A percentile compares a stretch with the other conserved stretches of the same genome.
Conservation (phyloP, 164 flowering plant genomes). For the Magnolia officinalis region DNA sequence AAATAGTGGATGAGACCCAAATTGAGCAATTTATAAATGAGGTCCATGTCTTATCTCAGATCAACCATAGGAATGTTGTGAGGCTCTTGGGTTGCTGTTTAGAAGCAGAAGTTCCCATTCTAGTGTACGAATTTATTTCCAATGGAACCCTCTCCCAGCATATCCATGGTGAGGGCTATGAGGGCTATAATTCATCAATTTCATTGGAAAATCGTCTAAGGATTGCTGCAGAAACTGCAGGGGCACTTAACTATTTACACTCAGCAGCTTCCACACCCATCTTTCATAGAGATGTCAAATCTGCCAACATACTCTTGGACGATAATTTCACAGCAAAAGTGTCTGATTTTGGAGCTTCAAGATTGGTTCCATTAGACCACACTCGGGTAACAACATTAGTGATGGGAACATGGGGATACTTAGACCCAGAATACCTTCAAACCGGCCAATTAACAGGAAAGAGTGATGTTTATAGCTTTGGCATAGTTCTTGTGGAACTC, state of each 20-base stretch:
- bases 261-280: slow-evolving; percentile 37
- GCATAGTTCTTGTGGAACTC: slow-evolving; percentile 12
- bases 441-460: slow-evolving; percentile 7
- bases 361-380: slow-evolving; percentile 2
- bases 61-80: slow-evolving; percentile 25
- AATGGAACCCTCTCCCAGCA: slow-evolving; percentile 24
- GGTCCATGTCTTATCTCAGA: slow-evolving; percentile 17
- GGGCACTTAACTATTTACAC: slow-evolving; percentile 39
- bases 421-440: slow-evolving; percentile 11
- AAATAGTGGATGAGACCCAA: slow-evolving; percentile 15
- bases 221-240: slow-evolving; percentile 42
- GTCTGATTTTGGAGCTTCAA: slow-evolving; percentile 25
- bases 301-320: slow-evolving; percentile 43
- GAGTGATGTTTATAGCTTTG: slow-evolving; percentile 18
- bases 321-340: slow-evolving; percentile 32
- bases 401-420: slow-evolving; percentile 13
- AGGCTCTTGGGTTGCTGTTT: slow-evolving; percentile 28
- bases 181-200: slow-evolving; percentile 2
- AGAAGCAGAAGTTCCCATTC: slow-evolving; percentile 25
- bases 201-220: slow-evolving; percentile 25
- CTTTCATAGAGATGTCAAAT: slow-evolving; percentile 40
- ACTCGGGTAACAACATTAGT: slow-evolving; percentile 6
- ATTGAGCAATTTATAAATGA: slow-evolving; percentile 23
- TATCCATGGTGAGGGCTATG: slow-evolving; percentile 2
- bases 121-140: slow-evolving; percentile 25